Evolutionary conservation across 352 stramenopile genomes (phyloP).

Genomic region (Phytophthora cactorum): DNA sequence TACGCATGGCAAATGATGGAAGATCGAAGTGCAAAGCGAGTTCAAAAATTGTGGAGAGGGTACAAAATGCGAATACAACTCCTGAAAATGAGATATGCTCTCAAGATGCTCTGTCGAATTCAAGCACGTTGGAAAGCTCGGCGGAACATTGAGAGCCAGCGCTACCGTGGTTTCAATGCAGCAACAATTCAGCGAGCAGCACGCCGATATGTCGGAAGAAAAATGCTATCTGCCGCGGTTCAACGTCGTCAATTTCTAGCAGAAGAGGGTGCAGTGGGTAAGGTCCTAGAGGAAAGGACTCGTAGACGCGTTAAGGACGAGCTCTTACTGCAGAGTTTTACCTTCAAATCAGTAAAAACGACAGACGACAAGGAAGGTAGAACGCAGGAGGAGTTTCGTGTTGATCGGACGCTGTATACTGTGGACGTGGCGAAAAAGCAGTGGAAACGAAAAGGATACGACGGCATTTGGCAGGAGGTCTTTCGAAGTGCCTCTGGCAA

Average conservation of each 20-base stretch:
- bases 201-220: conserved; percentile 45
- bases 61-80: conserved; percentile 54
- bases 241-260: conserved; percentile 54
- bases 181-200: conserved; percentile 47
- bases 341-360: conserved; percentile 38
- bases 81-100: conserved; percentile 44
- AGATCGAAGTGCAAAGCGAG: conserved; percentile 43
- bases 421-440: conserved; percentile 35
- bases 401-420: conserved; percentile 51
- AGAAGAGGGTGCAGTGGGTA: conserved; percentile 62
- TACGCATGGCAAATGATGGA: conserved; percentile 50
- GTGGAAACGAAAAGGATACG: conserved; percentile 65
- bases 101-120: conserved; percentile 58
- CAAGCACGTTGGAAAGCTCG: conserved; percentile 52
- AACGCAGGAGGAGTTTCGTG: conserved; percentile 23
- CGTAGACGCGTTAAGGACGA: conserved; percentile 57
- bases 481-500: conserved; percentile 58
- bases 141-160: conserved; percentile 37
- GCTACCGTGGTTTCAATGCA: conserved; percentile 28
- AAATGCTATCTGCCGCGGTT: conserved; percentile 47
- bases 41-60: conserved; percentile 66
- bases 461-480: conserved; percentile 74
- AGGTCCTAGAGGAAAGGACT: conserved; percentile 53
- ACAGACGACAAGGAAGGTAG: conserved; percentile 17
- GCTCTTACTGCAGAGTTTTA: conserved; percentile 71